Base-by-base conservation (phyloP, 257 asterid species). In the Fraxinus pennsylvanica region DNA sequence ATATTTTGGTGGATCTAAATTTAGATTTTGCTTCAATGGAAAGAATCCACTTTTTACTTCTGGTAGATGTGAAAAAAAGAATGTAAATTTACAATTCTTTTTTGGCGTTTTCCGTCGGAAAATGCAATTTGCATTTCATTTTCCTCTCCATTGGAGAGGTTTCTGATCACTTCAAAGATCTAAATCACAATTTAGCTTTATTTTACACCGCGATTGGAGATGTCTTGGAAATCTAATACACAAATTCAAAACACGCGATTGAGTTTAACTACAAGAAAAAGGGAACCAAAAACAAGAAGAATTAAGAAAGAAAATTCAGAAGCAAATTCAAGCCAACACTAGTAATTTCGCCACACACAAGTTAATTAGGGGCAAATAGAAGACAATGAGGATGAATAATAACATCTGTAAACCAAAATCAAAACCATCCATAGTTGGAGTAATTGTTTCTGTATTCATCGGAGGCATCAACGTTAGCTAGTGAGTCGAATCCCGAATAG, bases 341-440 rank as follows among this genome's bases (percentile, higher is more conserved):
- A 47, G n/a, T 47, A 47, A 47, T 15, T 47, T 15, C 25, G 67
- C 67, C 67, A 59, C 67, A 8, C 67, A 59, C 67, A 21, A 59
- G 29, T 21, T 59, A 59, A 59, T 59, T 59, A 21, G 67, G 67
- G 67, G 67, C 67, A 59, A 8, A 9, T 9, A 21, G 13, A 21
- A n/a, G 67, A 47, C 21, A 1, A 4, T 15, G 21, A 47, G 21
- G 57, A 47, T 19, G 21, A 15, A 47, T 14, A 6, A n/a, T 57
- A n/a, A n/a, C 29, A n/a, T n/a, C 25, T 9, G 27, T 19, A 5
- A 57, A 57, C 29, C 29, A 4, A 71, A 71, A 43, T 85, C 85
- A 91, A 83, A 76, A 87, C 94, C 92, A 89, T 33, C 91, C 91
- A 39, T 61, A 84, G 75, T 87, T 90, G 85, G 92, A 85, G 83